Conservation (phyloP, 768 basidiomycete species). For the Suillus lakei region DNA sequence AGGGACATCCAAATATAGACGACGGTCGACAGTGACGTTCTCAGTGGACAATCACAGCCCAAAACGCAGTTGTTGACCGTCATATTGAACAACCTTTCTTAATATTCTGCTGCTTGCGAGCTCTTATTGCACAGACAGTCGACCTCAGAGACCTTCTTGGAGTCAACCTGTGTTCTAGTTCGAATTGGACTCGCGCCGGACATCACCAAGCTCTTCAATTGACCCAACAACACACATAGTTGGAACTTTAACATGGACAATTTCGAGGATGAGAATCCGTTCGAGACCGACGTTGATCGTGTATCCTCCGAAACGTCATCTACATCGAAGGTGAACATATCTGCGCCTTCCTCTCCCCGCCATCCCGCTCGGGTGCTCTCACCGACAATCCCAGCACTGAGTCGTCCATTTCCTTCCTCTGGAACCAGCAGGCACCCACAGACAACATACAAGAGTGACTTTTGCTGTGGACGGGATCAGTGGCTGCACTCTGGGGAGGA, state of each 20-base stretch:
- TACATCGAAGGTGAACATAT: constrained; percentile 41
- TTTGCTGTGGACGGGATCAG: constrained; percentile 76
- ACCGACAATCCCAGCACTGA: constrained; percentile 46
- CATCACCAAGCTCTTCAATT: not conserved
- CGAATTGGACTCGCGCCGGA: not conserved
- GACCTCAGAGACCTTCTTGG: not conserved
- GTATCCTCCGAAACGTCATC: constrained; percentile 42
- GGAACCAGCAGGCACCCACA: constrained; percentile 58
- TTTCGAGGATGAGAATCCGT: constrained; percentile 72
- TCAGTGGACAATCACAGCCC: constrained; percentile 6
- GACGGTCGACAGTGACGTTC: constrained; percentile 11
- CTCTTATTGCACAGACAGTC: not conserved
- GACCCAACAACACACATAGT: not conserved
- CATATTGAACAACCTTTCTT: not conserved
- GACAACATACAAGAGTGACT: constrained; percentile 70
- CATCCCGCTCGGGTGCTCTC: constrained; percentile 50
- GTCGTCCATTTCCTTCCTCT: constrained; percentile 55
- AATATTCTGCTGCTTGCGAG: not conserved
- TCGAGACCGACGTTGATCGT: constrained; percentile 50
- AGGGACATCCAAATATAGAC: constrained; percentile 31
- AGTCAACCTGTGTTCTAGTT: not conserved
- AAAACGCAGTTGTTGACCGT: not conserved
- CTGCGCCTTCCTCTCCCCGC: constrained; percentile 61
- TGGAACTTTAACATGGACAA: constrained; percentile 30
- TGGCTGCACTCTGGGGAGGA: constrained; percentile 85